phyloP scores from a whole-genome alignment of 768 basidiomycete species.

The Tulasnella sp. region DNA sequence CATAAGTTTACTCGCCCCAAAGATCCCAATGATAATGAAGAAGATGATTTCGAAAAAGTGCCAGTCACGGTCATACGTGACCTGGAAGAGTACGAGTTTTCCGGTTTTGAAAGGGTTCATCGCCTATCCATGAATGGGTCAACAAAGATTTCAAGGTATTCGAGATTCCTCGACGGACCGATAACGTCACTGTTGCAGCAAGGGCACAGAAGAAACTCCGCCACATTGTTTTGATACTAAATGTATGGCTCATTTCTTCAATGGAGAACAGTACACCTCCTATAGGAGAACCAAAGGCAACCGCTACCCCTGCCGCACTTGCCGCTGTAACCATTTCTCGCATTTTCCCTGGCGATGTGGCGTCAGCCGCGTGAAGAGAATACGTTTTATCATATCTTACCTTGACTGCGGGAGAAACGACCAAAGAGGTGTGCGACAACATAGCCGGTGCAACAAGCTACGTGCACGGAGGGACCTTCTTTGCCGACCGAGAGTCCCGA shows the following conservation, averaged over 20 bases:
- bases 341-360: conserved; percentile 34
- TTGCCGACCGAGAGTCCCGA: conserved; percentile 96
- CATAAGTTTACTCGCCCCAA: conserved; percentile 54
- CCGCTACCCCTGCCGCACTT: conserved; percentile 95
- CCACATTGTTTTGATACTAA: conserved; percentile 99
- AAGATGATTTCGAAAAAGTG: conserved; percentile 98
- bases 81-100: conserved; percentile 94
- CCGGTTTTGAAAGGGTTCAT: conserved; percentile 99
- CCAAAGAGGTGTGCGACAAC: conserved; percentile 76
- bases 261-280: conserved; percentile 97
- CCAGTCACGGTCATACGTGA: conserved; percentile 96
- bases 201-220: conserved; percentile 93
- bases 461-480: conserved; percentile 96
- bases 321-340: conserved; percentile 89
- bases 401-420: conserved; percentile 76
- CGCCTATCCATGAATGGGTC: conserved; percentile 40
- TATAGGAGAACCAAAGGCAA: conserved; percentile 96
- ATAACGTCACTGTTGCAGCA: conserved; percentile 89
- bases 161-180: conserved; percentile 44
- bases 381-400: conserved; percentile 41
- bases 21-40: conserved; percentile 88
- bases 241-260: conserved; percentile 99
- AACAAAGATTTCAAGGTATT: background rate
- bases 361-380: background rate
- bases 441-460: conserved; percentile 87